Base-by-base conservation (phyloP, 768 basidiomycete genomes). In the Cubamyces sp. region DNA sequence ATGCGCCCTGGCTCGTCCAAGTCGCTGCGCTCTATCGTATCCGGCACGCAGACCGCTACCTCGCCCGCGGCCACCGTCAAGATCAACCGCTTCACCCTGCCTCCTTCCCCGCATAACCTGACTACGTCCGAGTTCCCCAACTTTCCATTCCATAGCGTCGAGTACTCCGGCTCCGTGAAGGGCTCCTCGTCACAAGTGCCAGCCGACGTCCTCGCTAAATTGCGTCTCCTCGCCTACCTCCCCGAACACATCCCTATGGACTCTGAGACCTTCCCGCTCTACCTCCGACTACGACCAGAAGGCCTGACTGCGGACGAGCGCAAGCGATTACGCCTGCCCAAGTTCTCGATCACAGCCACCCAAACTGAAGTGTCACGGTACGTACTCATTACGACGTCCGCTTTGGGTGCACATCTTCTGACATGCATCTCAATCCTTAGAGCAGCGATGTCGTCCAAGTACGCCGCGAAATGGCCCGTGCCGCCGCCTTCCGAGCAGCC, bases 311-410 rank as follows among this genome's bases (percentile, higher is more conserved):
- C 75, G 30, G 76, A 73, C 7, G 77, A 86, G 39, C 82, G 87
- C 68, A 75, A 80, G 64, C 81, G 80, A 45, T 71, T 94, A 16
- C 84, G 82, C 58, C 68, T 92, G 19, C 76, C 79, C 25, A 82
- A 79, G 6, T 81, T 93, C 62, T 74, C 77, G 6, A 72, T 87
- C 5, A 80, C 88, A 57, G 66, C 91, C 28, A 71, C 82, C 37
- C 92, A 94, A 64, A 73, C 76, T 42, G 92, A 94, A 68, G 79
- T 79, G 55, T 88, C 81, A 73, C 80, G 88, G 91, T 91, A 67
- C 37, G 83, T 69, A 45, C 54, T 37, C 25, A 28, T 26, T 26
- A 46, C 34, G 46, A n/a, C 21, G 3, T 43, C 26, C n/a, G 40
- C 5, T 54, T 40, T 57, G 26, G 50, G 0, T 23, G 19, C 3